Base-by-base conservation (phyloP, 2,329 filamentous ascomycete species). In the Colletotrichum sp. region DNA sequence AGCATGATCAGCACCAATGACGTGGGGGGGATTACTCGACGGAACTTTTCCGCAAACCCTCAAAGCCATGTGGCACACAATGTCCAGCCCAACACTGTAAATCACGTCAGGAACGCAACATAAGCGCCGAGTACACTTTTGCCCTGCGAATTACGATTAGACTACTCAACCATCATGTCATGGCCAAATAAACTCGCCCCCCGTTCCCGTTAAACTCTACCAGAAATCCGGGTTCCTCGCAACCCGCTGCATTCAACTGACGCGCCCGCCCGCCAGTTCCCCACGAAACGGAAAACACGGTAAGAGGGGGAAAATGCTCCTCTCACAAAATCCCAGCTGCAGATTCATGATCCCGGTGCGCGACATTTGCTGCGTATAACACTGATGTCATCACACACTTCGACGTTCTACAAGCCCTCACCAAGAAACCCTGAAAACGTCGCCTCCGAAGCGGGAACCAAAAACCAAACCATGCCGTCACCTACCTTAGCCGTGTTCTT, bases 211-310 rank as follows among this genome's bases (percentile, higher is more conserved):
- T 70, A 61, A 75, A 59, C 70, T 39, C 18, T 65, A 52, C 70
- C 73, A 60, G 70, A 34, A 63, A 21, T 68, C 64, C 69, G 69
- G 72, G 57, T 34, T 72, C 63, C 63, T 68, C 57, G 32, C 57
- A 14, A 63, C 24, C 69, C 63, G 63, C 73, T 75, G 69, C 73
- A 65, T 75, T 75, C 63, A 14, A 61, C 57, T 68, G 70, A 75
- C 64, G 39, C 64, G 28, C 57, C 21, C 43, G 21, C 8, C 32
- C 30, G 43, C 16, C 24, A 26, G 14, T 66, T 48, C 21, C 24
- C 39, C 21, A 66, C 63, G 63, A 66, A 66, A 43, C 63, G 16
- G 36, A 32, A 43, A 66, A 28, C 34, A 39, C 24, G 21, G 34
- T 48, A 39, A 5, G 16, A 43, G 39, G 57, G 57, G 57, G 30